Evolutionary conservation across 73 alveolate genomes (phyloP).

Genomic region (Paraurostyla sp.): DNA sequence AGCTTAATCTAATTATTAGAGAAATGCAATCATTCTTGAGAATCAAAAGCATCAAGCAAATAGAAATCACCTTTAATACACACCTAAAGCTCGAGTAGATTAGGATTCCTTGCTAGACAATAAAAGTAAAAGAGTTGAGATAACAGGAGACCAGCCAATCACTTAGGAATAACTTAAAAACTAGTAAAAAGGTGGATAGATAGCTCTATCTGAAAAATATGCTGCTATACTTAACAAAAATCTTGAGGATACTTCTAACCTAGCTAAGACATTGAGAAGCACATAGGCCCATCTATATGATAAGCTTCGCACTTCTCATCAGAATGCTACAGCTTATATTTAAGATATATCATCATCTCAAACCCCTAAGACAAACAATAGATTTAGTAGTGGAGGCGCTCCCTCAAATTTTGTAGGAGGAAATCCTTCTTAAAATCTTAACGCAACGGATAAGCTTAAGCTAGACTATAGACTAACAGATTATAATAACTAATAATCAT

Average conservation of each 20-base stretch:
- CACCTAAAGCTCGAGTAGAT: no score
- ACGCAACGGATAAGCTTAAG: conserved; percentile 26
- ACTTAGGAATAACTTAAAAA: neutral
- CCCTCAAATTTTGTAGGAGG: neutral
- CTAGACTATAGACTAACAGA: conserved; percentile 11
- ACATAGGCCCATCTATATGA: conserved; percentile 35
- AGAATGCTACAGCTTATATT: conserved; percentile 32
- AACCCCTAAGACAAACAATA: no score
- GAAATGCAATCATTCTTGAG: neutral
- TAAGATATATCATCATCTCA: no score
- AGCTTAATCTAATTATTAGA: neutral
- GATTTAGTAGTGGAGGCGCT: no score
- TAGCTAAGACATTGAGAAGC: conserved; percentile 45
- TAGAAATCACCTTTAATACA: neutral
- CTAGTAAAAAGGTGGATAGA: conserved; percentile 12
- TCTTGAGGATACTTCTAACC: conserved; percentile 36
- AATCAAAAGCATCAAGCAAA: neutral
- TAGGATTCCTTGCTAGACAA: neutral
- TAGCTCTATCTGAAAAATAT: conserved; percentile 24
- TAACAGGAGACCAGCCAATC: neutral
- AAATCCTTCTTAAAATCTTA: neutral
- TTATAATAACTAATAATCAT: conserved; percentile 12
- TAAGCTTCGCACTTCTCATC: conserved; percentile 1
- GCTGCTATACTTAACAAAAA: conserved; percentile 31
- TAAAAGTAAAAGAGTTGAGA: neutral